Evolutionary conservation across 495 filamentous ascomycete species (phyloP).

Genomic region (Staphylotrichum longicolle): DNA sequence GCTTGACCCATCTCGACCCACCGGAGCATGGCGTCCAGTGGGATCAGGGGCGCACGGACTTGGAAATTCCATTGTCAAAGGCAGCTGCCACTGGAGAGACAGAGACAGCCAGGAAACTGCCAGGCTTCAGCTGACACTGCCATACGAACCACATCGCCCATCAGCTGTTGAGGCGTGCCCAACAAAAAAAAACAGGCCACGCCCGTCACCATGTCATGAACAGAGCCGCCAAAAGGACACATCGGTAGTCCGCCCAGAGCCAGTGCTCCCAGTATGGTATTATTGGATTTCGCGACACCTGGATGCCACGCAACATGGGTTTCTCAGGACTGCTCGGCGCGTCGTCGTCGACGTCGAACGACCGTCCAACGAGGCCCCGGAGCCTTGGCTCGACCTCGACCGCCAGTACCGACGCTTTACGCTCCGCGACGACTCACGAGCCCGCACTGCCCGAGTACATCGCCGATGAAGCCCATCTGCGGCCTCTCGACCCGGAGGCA

Average conservation of each 20-base stretch:
- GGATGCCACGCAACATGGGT: conserved; percentile 27
- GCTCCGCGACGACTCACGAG: conserved; percentile 1
- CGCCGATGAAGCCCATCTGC: conserved; percentile 47
- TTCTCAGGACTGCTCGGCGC: conserved; percentile 28
- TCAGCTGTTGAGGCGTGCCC: not conserved
- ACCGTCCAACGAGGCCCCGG: conserved; percentile 22
- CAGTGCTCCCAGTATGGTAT: conserved; percentile 1
- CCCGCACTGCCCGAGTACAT: conserved; percentile 39
- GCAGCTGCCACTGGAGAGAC: not conserved
- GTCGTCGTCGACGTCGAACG: conserved; percentile 9
- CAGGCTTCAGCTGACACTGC: not conserved
- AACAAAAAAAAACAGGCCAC: not conserved
- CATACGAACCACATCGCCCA: not conserved
- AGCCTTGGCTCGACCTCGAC: conserved; percentile 15
- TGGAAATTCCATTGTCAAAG: not conserved
- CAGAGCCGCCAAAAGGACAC: not conserved
- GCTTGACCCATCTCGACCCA: too few relatives aligned
- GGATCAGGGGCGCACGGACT: not conserved
- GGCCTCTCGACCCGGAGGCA: conserved; percentile 43
- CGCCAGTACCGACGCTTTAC: conserved; percentile 11
- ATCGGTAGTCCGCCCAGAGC: conserved; percentile 5
- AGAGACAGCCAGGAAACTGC: not conserved
- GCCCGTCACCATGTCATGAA: not conserved
- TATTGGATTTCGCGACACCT: not conserved
- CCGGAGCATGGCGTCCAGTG: too few relatives aligned